A percentile compares a stretch with the other conserved stretches of the same genome.
These are phyloP conservation scores for Penicillium parvum DNA, from an alignment of 495 filamentous ascomycete species.

Conservation along the genomic window DNA sequence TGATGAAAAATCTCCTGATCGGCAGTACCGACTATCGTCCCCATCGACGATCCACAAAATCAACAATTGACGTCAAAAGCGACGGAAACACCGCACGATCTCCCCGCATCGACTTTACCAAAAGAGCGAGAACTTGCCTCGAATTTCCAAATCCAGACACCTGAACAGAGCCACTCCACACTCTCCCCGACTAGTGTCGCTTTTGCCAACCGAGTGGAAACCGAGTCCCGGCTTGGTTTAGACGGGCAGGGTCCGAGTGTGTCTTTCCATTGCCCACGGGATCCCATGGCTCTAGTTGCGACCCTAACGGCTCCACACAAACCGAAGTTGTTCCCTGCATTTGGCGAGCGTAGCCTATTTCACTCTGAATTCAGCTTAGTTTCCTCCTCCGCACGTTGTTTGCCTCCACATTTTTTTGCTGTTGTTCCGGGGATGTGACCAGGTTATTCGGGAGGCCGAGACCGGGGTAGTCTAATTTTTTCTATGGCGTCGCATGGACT, in stretches of 20 bases:
- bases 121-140: constrained; percentile 14
- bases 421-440: constrained; percentile 7
- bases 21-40: constrained; percentile 6
- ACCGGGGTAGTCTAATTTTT: constrained; percentile 17
- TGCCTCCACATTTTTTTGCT: constrained; percentile 15
- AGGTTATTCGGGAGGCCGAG: constrained; percentile 23
- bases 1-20: constrained; percentile 1
- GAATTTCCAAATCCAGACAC: constrained; percentile 9
- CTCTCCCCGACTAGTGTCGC: constrained; percentile 1
- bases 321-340: not conserved
- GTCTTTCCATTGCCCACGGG: not conserved
- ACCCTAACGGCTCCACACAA: constrained; percentile 8
- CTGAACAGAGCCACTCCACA: constrained; percentile 2
- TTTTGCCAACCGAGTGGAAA: not conserved
- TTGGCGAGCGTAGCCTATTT: constrained; percentile 16
- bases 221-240: not conserved
- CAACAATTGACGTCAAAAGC: constrained; percentile 7
- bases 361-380: constrained; percentile 5
- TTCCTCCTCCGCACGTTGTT: constrained; percentile 14
- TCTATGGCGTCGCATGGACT: not conserved
- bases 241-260: constrained; percentile 1
- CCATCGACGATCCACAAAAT: not conserved
- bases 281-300: constrained; percentile 3
- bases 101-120: constrained; percentile 19
- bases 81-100: constrained; percentile 2